Conservation (phyloP, 1,284 basidiomycete genomes). For the Leccinum laetum region DNA sequence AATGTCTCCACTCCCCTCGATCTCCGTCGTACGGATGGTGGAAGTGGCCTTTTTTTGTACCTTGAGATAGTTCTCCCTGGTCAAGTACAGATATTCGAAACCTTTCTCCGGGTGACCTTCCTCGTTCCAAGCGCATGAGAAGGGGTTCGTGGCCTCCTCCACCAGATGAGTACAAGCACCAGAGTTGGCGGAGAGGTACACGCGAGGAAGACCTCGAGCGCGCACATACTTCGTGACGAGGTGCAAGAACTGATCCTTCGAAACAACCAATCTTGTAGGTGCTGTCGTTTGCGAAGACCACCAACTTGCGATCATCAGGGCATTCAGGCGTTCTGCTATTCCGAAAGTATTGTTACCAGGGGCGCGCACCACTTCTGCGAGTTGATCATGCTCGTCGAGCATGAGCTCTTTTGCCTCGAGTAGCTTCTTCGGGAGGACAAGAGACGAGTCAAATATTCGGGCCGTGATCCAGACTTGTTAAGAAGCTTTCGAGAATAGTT, state of each 20-base stretch:
- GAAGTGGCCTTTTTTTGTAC: constrained; percentile 80
- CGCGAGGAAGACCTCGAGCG: constrained; percentile 84
- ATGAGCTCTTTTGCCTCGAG: constrained; percentile 89
- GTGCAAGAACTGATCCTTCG: constrained; percentile 98
- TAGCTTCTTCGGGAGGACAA: constrained; percentile 76
- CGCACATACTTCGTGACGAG: constrained; percentile 95
- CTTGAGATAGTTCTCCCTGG: constrained; percentile 81
- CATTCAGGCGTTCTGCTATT: constrained; percentile 94
- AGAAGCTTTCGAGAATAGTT: constrained; percentile 68
- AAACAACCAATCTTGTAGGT: constrained; percentile 99
- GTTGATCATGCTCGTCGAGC: constrained; percentile 90
- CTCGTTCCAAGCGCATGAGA: constrained; percentile 87
- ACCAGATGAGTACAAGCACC: constrained; percentile 97
- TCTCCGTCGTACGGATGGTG: constrained; percentile 81
- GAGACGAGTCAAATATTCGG: constrained; percentile 61
- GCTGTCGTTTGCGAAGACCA: constrained; percentile 98
- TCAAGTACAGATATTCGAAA: constrained; percentile 96
- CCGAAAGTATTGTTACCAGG: constrained; percentile 96
- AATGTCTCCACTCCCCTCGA: constrained; percentile 83
- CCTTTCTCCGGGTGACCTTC: constrained; percentile 88
- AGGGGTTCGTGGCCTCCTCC: constrained; percentile 88
- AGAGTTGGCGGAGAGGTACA: constrained; percentile 99
- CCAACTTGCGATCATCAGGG: constrained; percentile 84
- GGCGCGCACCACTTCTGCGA: constrained; percentile 88
- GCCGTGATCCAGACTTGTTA: constrained; percentile 90